Conservation (phyloP, 768 basidiomycete species). For the Naganishia randhawae region DNA sequence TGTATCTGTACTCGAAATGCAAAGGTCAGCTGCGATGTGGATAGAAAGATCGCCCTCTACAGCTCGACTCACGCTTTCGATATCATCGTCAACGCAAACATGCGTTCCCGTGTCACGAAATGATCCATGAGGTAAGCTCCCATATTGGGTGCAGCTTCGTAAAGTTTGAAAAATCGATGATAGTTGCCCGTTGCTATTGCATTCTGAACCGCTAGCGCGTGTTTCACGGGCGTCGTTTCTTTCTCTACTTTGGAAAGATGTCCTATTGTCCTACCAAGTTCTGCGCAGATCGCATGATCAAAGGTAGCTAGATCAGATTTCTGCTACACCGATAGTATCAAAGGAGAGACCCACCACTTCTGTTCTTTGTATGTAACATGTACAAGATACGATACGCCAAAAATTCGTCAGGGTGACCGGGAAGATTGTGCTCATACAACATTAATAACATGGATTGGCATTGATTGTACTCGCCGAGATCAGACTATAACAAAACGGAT, state of each 20-base stretch:
- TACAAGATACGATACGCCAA: slow-evolving; percentile 96
- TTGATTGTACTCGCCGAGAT: slow-evolving; percentile 98
- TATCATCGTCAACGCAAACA: slow-evolving; percentile 80
- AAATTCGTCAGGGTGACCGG: slow-evolving; percentile 91
- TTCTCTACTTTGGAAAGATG: slow-evolving; percentile 93
- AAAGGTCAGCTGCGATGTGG: slow-evolving; percentile 8
- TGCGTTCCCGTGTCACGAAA: slow-evolving; percentile 86
- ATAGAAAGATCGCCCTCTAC: slow-evolving; percentile 30
- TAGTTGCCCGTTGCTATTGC: slow-evolving; percentile 91
- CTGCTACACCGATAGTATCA: not conserved
- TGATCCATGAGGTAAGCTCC: slow-evolving; percentile 99
- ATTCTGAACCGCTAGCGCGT: slow-evolving; percentile 84
- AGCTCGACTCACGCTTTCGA: slow-evolving; percentile 74
- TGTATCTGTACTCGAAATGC: slow-evolving; percentile 62
- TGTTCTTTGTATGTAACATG: slow-evolving; percentile 87
- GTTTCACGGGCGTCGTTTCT: slow-evolving; percentile 69
- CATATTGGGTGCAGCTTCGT: slow-evolving; percentile 85
- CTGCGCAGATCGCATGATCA: slow-evolving; percentile 3
- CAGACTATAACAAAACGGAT: slow-evolving; percentile 59
- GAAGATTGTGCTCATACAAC: slow-evolving; percentile 88
- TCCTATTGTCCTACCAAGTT: slow-evolving; percentile 58
- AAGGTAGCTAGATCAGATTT: slow-evolving; percentile 12
- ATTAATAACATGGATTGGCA: slow-evolving; percentile 86
- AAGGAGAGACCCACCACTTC: slow-evolving; percentile 67
- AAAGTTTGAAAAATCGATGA: slow-evolving; percentile 81